phyloP scores from a whole-genome alignment of 78 protist genomes.

The Creolimax fragrantissima region DNA sequence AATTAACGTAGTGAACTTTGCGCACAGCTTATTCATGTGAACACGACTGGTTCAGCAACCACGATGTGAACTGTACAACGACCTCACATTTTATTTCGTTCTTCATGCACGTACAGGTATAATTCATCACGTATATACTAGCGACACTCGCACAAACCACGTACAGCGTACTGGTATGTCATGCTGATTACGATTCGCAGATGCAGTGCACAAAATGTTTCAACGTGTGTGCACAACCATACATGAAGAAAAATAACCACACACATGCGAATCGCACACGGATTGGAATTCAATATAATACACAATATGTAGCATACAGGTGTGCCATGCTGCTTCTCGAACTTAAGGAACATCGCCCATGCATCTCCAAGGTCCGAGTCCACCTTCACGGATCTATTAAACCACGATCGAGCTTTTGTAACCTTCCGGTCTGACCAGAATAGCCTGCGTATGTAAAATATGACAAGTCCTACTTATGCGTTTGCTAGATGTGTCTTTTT shows the following conservation, averaged over 20 bases:
- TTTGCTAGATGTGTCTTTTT: too few species aligned
- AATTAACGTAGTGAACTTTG: background rate
- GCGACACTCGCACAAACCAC: background rate
- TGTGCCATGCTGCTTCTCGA: conserved; percentile 63
- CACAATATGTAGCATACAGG: background rate
- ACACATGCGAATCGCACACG: background rate
- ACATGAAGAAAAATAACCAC: background rate
- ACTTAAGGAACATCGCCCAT: conserved; percentile 74
- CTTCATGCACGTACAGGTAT: too few species aligned
- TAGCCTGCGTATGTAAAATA: conserved; percentile 2
- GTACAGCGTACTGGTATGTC: background rate
- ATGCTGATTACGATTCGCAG: background rate
- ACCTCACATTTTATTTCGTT: background rate
- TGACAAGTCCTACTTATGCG: background rate
- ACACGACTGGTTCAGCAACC: background rate
- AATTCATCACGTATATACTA: background rate
- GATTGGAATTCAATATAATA: background rate
- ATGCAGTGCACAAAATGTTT: background rate
- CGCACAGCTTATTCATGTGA: background rate
- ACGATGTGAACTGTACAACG: background rate
- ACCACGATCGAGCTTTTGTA: conserved; percentile 72
- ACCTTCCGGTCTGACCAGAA: conserved; percentile 81
- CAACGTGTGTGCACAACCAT: background rate
- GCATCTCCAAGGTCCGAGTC: conserved; percentile 84
- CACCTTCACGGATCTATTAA: conserved; percentile 59